Base-by-base conservation (phyloP, 1,139 yeast genomes). In the Hansenula sp. region DNA sequence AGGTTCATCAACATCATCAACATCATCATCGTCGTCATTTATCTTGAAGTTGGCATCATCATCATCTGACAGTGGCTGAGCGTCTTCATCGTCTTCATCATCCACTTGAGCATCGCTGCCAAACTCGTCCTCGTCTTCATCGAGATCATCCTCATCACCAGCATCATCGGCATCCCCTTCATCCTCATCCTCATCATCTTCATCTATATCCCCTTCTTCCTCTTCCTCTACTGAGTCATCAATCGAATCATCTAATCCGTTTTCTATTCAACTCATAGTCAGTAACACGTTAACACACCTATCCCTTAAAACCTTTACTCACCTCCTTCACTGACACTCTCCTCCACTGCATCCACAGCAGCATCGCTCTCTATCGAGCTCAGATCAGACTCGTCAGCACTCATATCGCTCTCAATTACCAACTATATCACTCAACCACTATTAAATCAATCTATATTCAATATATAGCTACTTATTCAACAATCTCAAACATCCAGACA, bases 1-100 rank as follows among this genome's bases (percentile, higher is more conserved):
- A 4, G 42, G 49, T 39, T 50, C 53, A 26, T 48, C 62, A 29
- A 58, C 58, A n/a, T 57, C 60, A 9, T 50, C 58, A n/a, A 57
- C 60, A 9, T 50, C 53, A 9, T 48, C 57, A 11, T 59, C 61
- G 29, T 45, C 44, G 19, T 24, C 26, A 24, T 24, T 24, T 6
- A 24, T 24, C 13, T 50, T 46, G 32, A 44, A 40, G 16, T 44
- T 43, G 21, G 34, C 53, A 22, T 45, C 51, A n/a, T 46, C 52
- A n/a, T 42, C 46, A 26, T 44, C 51, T 11, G 51, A 43, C 3
- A 40, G 31, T 37, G 29, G n/a, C 40, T 28, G 35, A 5, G 44
- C 51, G 12, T 41, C 51, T n/a, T 44, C 52, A 11, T 45, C 47
- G 5, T 41, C 47, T 11, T 44, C 48, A 11, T 44, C 53, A 16